Evolutionary conservation across 2,329 filamentous ascomycete genomes (phyloP).

Genomic region (Pseudogymnoascus sp.): DNA sequence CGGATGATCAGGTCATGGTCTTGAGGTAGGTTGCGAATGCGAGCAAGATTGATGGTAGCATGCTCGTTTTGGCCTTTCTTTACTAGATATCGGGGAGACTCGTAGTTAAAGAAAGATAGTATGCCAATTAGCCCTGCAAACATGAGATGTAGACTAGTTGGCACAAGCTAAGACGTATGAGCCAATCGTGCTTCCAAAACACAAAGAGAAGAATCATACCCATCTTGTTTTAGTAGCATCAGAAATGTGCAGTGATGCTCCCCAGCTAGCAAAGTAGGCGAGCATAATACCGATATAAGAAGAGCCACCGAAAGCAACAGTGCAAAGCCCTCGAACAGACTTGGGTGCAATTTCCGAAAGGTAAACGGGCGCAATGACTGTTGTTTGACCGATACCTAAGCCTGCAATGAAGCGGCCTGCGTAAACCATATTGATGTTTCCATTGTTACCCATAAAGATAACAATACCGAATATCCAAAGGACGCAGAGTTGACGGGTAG

Average conservation of each 20-base stretch:
- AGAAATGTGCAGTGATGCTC: constrained; percentile 30
- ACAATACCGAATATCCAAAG: constrained; percentile 24
- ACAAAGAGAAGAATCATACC: not conserved
- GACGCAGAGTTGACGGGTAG: constrained; percentile 20
- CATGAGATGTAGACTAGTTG: constrained; percentile 69
- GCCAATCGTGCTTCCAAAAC: constrained; percentile 9
- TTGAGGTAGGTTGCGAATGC: constrained; percentile 49
- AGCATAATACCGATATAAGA: constrained; percentile 24
- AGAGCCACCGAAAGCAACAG: constrained; percentile 21
- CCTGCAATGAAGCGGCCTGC: constrained; percentile 38
- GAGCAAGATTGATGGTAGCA: constrained; percentile 48
- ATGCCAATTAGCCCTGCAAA: constrained; percentile 65
- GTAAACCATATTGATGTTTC: constrained; percentile 23
- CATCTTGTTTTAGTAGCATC: not conserved
- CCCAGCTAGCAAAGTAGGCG: constrained; percentile 24
- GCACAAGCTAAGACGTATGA: constrained; percentile 49
- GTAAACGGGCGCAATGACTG: not conserved
- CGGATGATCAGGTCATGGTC: constrained; percentile 54
- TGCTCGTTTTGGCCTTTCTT: constrained; percentile 54
- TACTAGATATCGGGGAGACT: constrained; percentile 64
- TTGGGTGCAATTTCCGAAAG: constrained; percentile 20
- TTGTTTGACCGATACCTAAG: constrained; percentile 33
- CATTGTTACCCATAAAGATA: constrained; percentile 29
- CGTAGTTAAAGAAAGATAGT: constrained; percentile 59
- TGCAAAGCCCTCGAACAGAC: constrained; percentile 22